Evolutionary conservation across 805 yeast species (phyloP).

Genomic region (Komagataella phaffii): DNA sequence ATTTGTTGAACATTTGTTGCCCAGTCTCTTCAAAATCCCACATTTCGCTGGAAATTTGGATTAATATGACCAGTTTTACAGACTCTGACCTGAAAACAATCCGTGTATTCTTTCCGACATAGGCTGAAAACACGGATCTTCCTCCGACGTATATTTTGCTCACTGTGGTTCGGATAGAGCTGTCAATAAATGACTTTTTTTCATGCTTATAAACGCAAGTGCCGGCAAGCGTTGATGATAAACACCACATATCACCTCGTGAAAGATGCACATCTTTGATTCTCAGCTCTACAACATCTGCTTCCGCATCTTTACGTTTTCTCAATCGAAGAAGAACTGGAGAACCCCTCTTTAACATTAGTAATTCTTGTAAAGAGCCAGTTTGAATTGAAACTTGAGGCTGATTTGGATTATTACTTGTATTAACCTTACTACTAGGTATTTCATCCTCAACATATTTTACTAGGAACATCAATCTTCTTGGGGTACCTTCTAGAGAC

Average conservation of each 20-base stretch:
- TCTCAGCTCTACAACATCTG: constrained; percentile 73
- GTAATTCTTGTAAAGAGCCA: constrained; percentile 40
- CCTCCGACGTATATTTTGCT: constrained; percentile 58
- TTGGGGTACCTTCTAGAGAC: constrained; percentile 25
- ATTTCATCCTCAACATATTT: constrained; percentile 16
- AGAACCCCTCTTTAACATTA: constrained; percentile 59
- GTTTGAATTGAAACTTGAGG: constrained; percentile 37
- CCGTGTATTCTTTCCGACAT: constrained; percentile 60
- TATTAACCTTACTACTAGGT: constrained; percentile 9
- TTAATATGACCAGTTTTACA: constrained; percentile 67
- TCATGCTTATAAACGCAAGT: constrained; percentile 59
- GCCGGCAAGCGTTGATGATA: constrained; percentile 47
- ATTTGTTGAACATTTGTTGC: constrained; percentile 82
- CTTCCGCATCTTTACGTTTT: constrained; percentile 37
- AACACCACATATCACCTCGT: constrained; percentile 87
- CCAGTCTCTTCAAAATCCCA: constrained; percentile 98
- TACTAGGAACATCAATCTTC: constrained; percentile 29
- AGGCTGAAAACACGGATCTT: constrained; percentile 58
- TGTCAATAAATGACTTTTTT: constrained; percentile 44
- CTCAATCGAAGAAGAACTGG: constrained; percentile 43
- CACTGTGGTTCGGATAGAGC: constrained; percentile 48
- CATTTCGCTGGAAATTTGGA: constrained; percentile 91
- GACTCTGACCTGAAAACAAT: constrained; percentile 85
- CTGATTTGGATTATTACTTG: constrained; percentile 13
- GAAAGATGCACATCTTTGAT: constrained; percentile 71